Evolutionary conservation across 2,329 filamentous ascomycete species (phyloP).

Genomic region (Pseudopyrenochaeta lycopersici): DNA sequence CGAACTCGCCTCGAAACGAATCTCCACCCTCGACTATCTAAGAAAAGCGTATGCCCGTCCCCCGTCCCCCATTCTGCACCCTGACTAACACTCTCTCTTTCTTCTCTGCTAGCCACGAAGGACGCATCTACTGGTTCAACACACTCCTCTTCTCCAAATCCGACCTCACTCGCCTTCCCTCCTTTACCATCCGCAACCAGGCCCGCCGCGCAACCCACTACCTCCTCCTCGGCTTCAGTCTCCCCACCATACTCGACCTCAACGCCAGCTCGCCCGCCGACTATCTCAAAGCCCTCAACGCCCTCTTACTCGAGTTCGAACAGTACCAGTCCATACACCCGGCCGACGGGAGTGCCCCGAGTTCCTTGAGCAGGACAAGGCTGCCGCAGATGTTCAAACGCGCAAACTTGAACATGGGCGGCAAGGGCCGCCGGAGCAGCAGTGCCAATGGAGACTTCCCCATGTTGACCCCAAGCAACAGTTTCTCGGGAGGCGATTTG

Average conservation of each 20-base stretch:
- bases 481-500: constrained; percentile 31
- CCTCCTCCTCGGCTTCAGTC: constrained; percentile 87
- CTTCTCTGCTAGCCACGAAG: constrained; percentile 78
- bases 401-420: constrained; percentile 44
- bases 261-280: constrained; percentile 82
- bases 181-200: constrained; percentile 84
- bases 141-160: constrained; percentile 88
- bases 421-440: constrained; percentile 62
- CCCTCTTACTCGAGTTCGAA: constrained; percentile 89
- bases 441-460: constrained; percentile 63
- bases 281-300: constrained; percentile 86
- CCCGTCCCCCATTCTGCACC: not conserved
- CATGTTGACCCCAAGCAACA: constrained; percentile 24
- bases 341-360: constrained; percentile 74
- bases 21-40: constrained; percentile 92
- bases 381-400: constrained; percentile 67
- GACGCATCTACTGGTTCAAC: constrained; percentile 97
- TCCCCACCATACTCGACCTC: constrained; percentile 89
- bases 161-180: constrained; percentile 83
- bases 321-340: constrained; percentile 89
- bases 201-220: constrained; percentile 92
- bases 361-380: constrained; percentile 77
- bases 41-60: constrained; percentile 77
- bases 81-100: no score
- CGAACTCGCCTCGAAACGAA: constrained; percentile 88